Percentiles rank a stretch among this genome's conserved stretches.
These are phyloP conservation scores for Aureobasidium mangrovei DNA, from an alignment of 2,329 filamentous ascomycete species.

Conservation along the genomic window DNA sequence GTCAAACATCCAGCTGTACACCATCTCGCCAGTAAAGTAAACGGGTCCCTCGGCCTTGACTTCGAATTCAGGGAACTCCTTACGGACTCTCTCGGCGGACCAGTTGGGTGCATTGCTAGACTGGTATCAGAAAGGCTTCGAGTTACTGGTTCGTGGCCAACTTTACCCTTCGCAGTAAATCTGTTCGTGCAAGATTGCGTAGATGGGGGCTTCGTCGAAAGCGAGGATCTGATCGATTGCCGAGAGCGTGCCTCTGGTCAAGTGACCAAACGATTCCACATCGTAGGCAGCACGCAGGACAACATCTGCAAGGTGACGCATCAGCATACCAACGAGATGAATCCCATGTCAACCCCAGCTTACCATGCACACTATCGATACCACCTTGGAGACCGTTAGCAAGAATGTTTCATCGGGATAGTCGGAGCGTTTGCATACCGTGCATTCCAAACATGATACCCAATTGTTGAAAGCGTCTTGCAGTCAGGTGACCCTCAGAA, in stretches of 20 bases:
- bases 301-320: slow-evolving; percentile 37
- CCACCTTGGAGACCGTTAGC: slow-evolving; percentile 41
- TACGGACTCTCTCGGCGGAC: slow-evolving; percentile 61
- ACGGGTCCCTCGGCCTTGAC: slow-evolving; percentile 44
- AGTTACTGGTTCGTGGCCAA: background rate
- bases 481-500: slow-evolving; percentile 62
- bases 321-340: background rate
- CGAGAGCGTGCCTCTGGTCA: slow-evolving; percentile 63
- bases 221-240: slow-evolving; percentile 57
- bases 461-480: slow-evolving; percentile 65
- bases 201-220: slow-evolving; percentile 72
- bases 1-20: slow-evolving; percentile 63
- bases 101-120: slow-evolving; percentile 53
- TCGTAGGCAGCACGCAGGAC: slow-evolving; percentile 64
- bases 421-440: slow-evolving; percentile 32
- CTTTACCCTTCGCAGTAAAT: slow-evolving; percentile 67
- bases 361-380: slow-evolving; percentile 62
- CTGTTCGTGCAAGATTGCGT: slow-evolving; percentile 78
- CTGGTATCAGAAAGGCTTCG: background rate
- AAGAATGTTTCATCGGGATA: background rate
- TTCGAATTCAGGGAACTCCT: slow-evolving; percentile 40
- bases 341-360: background rate
- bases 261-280: slow-evolving; percentile 63
- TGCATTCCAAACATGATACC: slow-evolving; percentile 73
- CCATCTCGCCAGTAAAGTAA: slow-evolving; percentile 86